Base-by-base conservation (phyloP, 2,329 filamentous ascomycete genomes). In the Cladosporium austrohemisphaericum region DNA sequence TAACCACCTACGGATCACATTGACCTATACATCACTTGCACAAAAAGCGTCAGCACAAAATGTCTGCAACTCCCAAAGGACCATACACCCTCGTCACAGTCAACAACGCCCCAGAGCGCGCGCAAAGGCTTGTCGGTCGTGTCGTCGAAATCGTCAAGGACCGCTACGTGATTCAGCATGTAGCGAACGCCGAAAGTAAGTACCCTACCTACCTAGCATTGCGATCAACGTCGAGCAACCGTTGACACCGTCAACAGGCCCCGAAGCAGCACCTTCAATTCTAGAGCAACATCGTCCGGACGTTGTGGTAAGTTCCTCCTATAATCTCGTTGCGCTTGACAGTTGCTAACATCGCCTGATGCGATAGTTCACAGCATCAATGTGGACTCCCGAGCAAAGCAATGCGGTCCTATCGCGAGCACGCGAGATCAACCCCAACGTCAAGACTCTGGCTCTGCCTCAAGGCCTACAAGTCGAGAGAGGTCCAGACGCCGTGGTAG, bases 21-120 rank as follows among this genome's bases (percentile, higher is more conserved):
- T n/a, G n/a, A n/a, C n/a, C n/a, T n/a, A n/a, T n/a, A n/a, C n/a
- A n/a, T n/a, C n/a, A n/a, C n/a, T n/a, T n/a, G n/a, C n/a, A n/a
- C n/a, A n/a, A n/a, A n/a, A n/a, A n/a, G n/a, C 31, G 14, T 20
- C 32, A 18, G 19, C 5, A 19, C 23, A 43, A 29, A 19, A 43
- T 43, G 40, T 33, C 40, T n/a, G 7, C 25, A 18, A 5, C 47
- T 7, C 58, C 63, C 53, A 57, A 58, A 52, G 80, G 80, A 14
- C 80, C 80, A 3, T 86, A 76, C 68, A 77, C 72, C 57, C 75
- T 86, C 10, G 76, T 85, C 23, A 86, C 81, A 1, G 81, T 86
- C 56, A 86, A 86, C 68, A 85, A 77, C 1, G 80, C 77, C 1
- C 83, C 83, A 1, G 82, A 84, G 54, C 73, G 83, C 49, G 84